These are phyloP conservation scores for Phlyctochytrium planicorne DNA, from an alignment of 192 early-diverging fungal species.

Conservation along the genomic window DNA sequence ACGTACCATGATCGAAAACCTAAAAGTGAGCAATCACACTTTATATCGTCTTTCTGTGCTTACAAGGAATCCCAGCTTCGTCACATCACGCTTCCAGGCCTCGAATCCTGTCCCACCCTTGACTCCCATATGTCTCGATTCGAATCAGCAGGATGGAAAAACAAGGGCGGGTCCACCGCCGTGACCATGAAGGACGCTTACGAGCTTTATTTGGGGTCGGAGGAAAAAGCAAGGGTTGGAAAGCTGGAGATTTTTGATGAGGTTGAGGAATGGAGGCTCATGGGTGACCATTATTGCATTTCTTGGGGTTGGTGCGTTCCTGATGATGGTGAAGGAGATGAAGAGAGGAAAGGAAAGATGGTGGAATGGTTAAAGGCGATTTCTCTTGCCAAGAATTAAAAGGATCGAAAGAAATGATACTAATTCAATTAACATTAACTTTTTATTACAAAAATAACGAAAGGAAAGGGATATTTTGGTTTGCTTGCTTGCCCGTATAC, in stretches of 20 bases:
- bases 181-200: conserved; percentile 57
- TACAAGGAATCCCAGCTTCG: conserved; percentile 52
- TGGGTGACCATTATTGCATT: conserved; percentile 85
- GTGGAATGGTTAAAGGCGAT: no score
- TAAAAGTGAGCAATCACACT: conserved; percentile 56
- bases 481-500: no score
- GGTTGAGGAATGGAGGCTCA: conserved; percentile 84
- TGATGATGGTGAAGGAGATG: neutral
- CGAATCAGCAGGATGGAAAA: conserved; percentile 56
- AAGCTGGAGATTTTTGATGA: conserved; percentile 86
- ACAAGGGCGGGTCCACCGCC: conserved; percentile 6
- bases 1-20: conserved; percentile 84
- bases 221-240: conserved; percentile 55
- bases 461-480: no score
- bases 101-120: conserved; percentile 72
- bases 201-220: conserved; percentile 28
- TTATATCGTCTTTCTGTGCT: conserved; percentile 13
- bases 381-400: no score
- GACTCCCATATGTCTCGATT: conserved; percentile 72
- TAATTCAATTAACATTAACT: no score
- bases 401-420: no score
- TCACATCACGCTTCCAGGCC: conserved; percentile 79
- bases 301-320: conserved; percentile 41
- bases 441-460: no score
- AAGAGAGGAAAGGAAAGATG: conserved; percentile 2